Evolutionary conservation across 2,329 filamentous ascomycete species (phyloP).

Genomic region (Paraphoma sp.): DNA sequence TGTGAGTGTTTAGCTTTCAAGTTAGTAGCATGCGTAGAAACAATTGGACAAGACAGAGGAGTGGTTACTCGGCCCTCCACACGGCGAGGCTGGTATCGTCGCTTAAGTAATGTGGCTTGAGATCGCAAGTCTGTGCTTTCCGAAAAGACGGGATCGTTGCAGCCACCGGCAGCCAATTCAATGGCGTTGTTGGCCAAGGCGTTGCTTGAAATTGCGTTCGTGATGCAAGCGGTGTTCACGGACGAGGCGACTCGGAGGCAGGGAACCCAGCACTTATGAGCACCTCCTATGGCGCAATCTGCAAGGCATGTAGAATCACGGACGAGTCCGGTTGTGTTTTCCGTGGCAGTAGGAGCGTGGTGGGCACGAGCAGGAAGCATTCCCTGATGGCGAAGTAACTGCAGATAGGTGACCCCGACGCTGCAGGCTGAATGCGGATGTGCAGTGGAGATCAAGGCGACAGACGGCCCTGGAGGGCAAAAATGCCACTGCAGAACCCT

Average conservation of each 20-base stretch:
- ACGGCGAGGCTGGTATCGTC: constrained; percentile 6
- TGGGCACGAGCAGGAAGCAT: constrained; percentile 20
- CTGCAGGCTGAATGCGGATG: constrained; percentile 21
- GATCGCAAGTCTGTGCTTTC: constrained; percentile 8
- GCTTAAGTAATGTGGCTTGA: not conserved
- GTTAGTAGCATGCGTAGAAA: too few species aligned
- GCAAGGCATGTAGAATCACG: not conserved
- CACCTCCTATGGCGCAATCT: not conserved
- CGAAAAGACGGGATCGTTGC: constrained; percentile 3
- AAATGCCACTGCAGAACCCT: not conserved
- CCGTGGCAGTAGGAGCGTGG: constrained; percentile 8
- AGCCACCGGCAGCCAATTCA: constrained; percentile 7
- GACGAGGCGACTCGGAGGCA: not conserved
- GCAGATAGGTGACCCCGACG: constrained; percentile 9
- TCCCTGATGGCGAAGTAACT: constrained; percentile 8
- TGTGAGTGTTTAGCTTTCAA: too few species aligned
- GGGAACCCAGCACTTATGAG: not conserved
- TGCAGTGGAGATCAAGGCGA: constrained; percentile 4
- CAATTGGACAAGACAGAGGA: too few species aligned
- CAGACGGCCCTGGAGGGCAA: not conserved
- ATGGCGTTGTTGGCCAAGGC: constrained; percentile 5
- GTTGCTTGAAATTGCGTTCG: constrained; percentile 10
- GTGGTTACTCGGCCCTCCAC: too few species aligned
- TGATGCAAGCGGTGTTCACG: not conserved
- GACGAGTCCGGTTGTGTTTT: constrained; percentile 6